A percentile compares a stretch with the other conserved stretches of the same genome.
phyloP scores from a whole-genome alignment of 176 grass and related monocot genomes.

The Phoenix dactylifera region DNA sequence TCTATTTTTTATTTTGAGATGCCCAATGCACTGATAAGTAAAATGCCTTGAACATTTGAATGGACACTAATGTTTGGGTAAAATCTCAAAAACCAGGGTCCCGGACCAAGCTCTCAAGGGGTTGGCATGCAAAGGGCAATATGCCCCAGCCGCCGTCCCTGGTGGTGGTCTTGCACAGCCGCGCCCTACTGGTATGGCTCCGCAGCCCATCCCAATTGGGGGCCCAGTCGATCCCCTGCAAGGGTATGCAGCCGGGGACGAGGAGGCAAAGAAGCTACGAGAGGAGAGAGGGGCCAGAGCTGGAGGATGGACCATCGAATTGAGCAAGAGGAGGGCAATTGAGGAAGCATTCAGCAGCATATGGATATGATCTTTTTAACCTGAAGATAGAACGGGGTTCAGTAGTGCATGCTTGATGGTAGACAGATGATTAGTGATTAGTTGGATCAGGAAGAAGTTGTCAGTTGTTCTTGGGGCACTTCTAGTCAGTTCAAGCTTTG shows the following conservation, averaged over 20 bases:
- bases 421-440: too few species aligned
- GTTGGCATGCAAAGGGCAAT: slow-evolving; percentile 73
- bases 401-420: too few species aligned
- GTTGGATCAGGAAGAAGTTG: too few species aligned
- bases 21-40: too few species aligned
- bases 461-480: too few species aligned
- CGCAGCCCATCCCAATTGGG: slow-evolving; percentile 38
- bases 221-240: slow-evolving; percentile 34
- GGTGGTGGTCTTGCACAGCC: slow-evolving; percentile 48
- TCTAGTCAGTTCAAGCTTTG: too few species aligned
- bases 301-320: slow-evolving; percentile 68
- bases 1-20: too few species aligned
- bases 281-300: slow-evolving; percentile 52
- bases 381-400: too few species aligned
- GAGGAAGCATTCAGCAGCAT: slow-evolving; percentile 78
- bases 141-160: slow-evolving; percentile 51
- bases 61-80: background rate
- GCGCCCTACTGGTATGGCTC: slow-evolving; percentile 55
- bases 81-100: slow-evolving; percentile 38
- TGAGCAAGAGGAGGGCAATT: slow-evolving; percentile 68
- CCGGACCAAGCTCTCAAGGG: slow-evolving; percentile 56
- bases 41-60: too few species aligned
- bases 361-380: slow-evolving; percentile 22
- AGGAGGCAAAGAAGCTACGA: slow-evolving; percentile 45
- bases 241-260: slow-evolving; percentile 36